Conservation (phyloP, 352 stramenopile genomes). For the Phytophthora rubi region DNA sequence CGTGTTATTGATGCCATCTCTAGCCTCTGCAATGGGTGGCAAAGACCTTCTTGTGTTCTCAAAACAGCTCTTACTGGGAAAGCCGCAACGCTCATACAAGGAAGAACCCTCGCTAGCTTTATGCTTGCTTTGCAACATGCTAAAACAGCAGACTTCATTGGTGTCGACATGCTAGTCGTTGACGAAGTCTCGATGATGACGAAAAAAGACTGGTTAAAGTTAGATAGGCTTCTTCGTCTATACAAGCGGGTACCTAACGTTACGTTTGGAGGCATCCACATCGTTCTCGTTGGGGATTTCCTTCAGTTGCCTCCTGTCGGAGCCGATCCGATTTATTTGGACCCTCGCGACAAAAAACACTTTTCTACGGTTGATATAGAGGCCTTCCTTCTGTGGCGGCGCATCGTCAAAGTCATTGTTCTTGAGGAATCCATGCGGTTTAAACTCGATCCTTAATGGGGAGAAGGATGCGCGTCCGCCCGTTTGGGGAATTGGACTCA, state of each 20-base stretch:
- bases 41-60: not conserved
- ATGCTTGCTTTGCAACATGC: slow-evolving; percentile 5
- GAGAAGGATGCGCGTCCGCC: no score
- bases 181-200: slow-evolving; percentile 17
- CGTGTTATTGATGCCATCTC: not conserved
- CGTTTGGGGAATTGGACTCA: no score
- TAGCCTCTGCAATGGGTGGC: not conserved
- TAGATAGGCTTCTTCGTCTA: slow-evolving; percentile 6
- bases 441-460: no score
- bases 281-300: slow-evolving; percentile 1
- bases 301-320: no score
- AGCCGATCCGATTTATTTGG: no score
- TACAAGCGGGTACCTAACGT: slow-evolving; percentile 8
- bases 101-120: slow-evolving; percentile 11
- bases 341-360: no score
- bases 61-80: slow-evolving; percentile 15
- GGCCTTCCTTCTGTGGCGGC: no score
- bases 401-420: no score
- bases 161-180: slow-evolving; percentile 16
- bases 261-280: slow-evolving; percentile 12
- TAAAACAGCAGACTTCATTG: slow-evolving; percentile 5
- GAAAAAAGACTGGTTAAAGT: slow-evolving; percentile 2
- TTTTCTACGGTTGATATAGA: no score
- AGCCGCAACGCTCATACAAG: slow-evolving; percentile 2
- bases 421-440: no score